phyloP scores from a whole-genome alignment of 306 rosid species.

The Vigna hirtella region DNA sequence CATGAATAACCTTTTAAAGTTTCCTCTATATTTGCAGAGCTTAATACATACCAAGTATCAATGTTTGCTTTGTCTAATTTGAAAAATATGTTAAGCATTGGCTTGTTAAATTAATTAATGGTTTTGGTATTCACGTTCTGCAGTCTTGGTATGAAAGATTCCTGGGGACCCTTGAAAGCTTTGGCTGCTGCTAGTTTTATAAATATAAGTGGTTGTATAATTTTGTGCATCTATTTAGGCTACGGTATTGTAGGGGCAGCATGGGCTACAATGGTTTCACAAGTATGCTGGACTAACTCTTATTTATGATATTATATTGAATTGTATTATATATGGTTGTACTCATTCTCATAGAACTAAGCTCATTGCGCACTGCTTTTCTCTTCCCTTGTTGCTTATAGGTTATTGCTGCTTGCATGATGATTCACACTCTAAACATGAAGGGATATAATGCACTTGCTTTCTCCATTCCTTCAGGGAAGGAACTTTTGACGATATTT shows the following conservation, averaged over 20 bases:
- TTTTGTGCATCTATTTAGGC: constrained; percentile 53
- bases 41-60: constrained; percentile 25
- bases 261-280: constrained; percentile 61
- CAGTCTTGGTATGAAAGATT: constrained; percentile 68
- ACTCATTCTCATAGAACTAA: constrained; percentile 30
- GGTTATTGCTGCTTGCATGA: constrained; percentile 92
- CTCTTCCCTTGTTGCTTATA: constrained; percentile 42
- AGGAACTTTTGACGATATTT: constrained; percentile 63
- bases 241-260: constrained; percentile 61
- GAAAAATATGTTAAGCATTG: constrained; percentile 19
- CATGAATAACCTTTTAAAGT: constrained; percentile 24
- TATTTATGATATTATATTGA: constrained; percentile 23
- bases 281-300: constrained; percentile 47
- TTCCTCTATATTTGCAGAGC: constrained; percentile 29
- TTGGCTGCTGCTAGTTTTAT: constrained; percentile 55
- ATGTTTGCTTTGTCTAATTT: constrained; percentile 29
- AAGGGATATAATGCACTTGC: constrained; percentile 80
- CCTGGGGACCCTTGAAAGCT: constrained; percentile 66
- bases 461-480: constrained; percentile 70
- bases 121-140: constrained; percentile 21
- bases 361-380: constrained; percentile 14
- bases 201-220: constrained; percentile 52
- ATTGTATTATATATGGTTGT: constrained; percentile 20
- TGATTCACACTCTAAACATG: constrained; percentile 73
- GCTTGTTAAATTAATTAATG: constrained; percentile 1